Percentiles rank a stretch among this genome's conserved stretches.
Conservation (phyloP, 176 grass and related monocot species). For the Urochloa ruziziensis region DNA sequence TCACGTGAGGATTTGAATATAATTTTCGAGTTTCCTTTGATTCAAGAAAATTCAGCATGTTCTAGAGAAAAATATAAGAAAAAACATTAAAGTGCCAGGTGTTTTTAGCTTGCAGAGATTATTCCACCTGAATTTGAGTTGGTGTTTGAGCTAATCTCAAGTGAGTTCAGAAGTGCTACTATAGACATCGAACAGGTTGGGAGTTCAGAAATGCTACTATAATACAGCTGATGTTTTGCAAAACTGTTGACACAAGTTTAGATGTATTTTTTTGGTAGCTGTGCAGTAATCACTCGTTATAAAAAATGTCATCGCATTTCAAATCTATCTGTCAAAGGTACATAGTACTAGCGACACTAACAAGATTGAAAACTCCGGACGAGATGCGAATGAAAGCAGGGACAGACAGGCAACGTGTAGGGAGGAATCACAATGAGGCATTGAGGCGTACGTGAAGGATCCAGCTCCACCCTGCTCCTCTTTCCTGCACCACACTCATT, state of each 20-base stretch:
- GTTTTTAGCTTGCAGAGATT: neutral
- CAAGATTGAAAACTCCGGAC: neutral
- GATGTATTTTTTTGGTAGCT: neutral
- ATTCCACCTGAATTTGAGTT: neutral
- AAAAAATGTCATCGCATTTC: neutral
- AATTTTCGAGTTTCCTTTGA: neutral
- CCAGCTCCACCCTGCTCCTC: neutral
- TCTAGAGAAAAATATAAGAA: neutral
- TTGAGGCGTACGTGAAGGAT: neutral
- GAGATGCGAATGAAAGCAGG: neutral
- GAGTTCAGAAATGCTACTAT: neutral
- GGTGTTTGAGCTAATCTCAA: neutral
- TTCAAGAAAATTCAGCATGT: neutral
- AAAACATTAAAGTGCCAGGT: neutral
- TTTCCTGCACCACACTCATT: neutral
- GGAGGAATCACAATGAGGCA: neutral
- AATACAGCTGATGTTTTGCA: neutral
- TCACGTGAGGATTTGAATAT: neutral
- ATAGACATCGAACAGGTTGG: neutral
- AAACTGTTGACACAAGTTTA: neutral
- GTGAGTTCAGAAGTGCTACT: neutral
- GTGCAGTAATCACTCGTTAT: neutral
- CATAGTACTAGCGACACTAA: neutral
- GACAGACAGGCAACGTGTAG: neutral
- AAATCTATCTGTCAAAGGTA: neutral